Evolutionary conservation across 108 stramenopile species (phyloP), one percentile per base, ranked within the genome.

Genomic region (Nitzschia palea): DNA sequence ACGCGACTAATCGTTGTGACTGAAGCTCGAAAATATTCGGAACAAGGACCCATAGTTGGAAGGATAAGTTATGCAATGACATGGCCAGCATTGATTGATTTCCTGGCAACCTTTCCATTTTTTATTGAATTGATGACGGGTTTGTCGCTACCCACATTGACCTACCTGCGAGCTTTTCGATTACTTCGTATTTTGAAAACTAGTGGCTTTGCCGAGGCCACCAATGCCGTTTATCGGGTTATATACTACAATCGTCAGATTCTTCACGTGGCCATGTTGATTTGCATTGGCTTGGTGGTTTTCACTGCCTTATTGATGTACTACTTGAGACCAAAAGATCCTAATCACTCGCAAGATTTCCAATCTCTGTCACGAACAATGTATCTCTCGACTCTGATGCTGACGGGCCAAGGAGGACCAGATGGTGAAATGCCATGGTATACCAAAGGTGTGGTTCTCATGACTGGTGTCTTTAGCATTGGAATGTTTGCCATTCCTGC

Each of bases 401-500:
- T 89, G 15, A 89, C 88, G 25, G 88, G 88, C 3, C 88, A 89
- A 37, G 65, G 65, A 27, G 65, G 65, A 0, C 65, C 65, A 14
- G 65, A 65, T 36, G 52, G 65, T 3, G 65, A 65, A 1, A 37
- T 89, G 48, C 83, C 85, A 10, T 82, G 83, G 81, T 82, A 82
- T 47, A 85, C 84, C 14, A 77, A 84, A 23, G 52, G 27, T 0
- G 78, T 86, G 30, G 83, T 86, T 15, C 42, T 82, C 12, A 17
- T 85, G 57, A 89, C 88, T 14, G 83, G 83, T 12, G 59, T 80
- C 42, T 83, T 89, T 50, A 72, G 69, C 17, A 73, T 89, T 27
- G 85, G 71, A 20, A 86, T 89, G 85, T 86, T 89, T 73, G 85
- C 88, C 1, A 85, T 89, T 29, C 88, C 88, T 1, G 88, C 83